Evolutionary conservation across 495 filamentous ascomycete species (phyloP), one percentile per base, ranked within the genome.

Genomic region (Rhypophila decipiens): DNA sequence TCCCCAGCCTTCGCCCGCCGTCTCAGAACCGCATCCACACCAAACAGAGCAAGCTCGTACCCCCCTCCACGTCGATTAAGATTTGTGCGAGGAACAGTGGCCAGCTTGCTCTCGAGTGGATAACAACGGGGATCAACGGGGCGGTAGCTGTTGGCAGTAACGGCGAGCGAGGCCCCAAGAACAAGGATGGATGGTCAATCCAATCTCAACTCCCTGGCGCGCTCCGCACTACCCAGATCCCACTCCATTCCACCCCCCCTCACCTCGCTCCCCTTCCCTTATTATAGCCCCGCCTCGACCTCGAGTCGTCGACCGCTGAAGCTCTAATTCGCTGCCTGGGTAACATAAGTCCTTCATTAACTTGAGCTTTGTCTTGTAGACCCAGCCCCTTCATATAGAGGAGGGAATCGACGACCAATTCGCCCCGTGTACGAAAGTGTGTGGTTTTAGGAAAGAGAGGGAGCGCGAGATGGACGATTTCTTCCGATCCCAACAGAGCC

Each of bases 401-500:
- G 46, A 56, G 44, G 49, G 24, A 40, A 46, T 40, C 53, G 24
- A 29, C 55, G 56, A 59, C 59, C 56, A 63, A 62, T 64, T 71
- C 53, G 59, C 47, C 57, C 57, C 62, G 58, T 71, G 69, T 73
- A 74, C 65, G 64, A 57, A 53, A 75, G 66, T 65, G 48, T 55
- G 53, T 61, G 56, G 60, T 62, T 66, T 56, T 66, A 70, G 60
- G 60, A 69, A 63, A 49, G 39, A 44, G 34, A 53, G 27, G 33
- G 39, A 22, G 27, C 82, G 86, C 63, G 82, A 87, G 70, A 77
- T 89, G 69, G 86, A 86, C 57, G 57, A 63, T 42, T 65, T 61
- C 59, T 90, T 86, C 67, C 82, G 84, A 49, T 75, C 79, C 63
- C 82, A 86, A 61, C 80, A 84, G 58, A 86, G 82, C 52, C 79